Conservation (phyloP, 2,329 filamentous ascomycete species). For the Hypoxylon rubiginosum region DNA sequence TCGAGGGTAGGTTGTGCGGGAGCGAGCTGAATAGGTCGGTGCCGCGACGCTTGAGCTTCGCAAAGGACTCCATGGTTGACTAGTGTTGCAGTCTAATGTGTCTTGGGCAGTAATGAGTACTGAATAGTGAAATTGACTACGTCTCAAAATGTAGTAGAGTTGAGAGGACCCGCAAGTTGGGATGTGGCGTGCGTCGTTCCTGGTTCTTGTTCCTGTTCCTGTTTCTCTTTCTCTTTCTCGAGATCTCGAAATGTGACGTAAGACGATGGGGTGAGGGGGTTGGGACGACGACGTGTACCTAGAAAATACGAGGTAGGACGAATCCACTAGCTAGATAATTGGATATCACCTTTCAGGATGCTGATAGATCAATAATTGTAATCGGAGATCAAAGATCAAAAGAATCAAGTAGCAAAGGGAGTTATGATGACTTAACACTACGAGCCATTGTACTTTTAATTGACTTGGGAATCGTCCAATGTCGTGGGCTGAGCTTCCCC, state of each 20-base stretch:
- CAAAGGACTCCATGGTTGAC: conserved; percentile 65
- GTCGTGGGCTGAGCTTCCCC: conserved; percentile 8
- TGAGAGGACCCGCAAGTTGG: neutral
- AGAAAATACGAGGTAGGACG: conserved; percentile 1
- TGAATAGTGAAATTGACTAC: neutral
- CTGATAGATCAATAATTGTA: neutral
- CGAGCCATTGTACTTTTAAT: conserved; percentile 6
- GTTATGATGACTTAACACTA: neutral
- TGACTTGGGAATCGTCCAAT: neutral
- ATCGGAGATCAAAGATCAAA: neutral
- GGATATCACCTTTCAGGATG: neutral
- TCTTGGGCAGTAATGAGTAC: neutral
- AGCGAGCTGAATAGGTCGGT: conserved; percentile 66
- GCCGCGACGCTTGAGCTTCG: conserved; percentile 67
- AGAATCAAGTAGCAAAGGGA: neutral
- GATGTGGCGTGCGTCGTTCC: conserved; percentile 27
- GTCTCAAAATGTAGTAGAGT: neutral
- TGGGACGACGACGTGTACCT: neutral
- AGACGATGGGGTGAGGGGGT: conserved; percentile 21
- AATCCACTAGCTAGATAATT: neutral
- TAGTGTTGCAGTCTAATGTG: neutral
- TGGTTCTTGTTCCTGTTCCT: neutral
- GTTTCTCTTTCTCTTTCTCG: too few species aligned
- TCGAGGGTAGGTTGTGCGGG: conserved; percentile 57
- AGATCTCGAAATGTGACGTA: conserved; percentile 35